A percentile compares a stretch with the other conserved stretches of the same genome.
Conservation (phyloP, 1,284 basidiomycete genomes). For the Hemileia vastatrix region DNA sequence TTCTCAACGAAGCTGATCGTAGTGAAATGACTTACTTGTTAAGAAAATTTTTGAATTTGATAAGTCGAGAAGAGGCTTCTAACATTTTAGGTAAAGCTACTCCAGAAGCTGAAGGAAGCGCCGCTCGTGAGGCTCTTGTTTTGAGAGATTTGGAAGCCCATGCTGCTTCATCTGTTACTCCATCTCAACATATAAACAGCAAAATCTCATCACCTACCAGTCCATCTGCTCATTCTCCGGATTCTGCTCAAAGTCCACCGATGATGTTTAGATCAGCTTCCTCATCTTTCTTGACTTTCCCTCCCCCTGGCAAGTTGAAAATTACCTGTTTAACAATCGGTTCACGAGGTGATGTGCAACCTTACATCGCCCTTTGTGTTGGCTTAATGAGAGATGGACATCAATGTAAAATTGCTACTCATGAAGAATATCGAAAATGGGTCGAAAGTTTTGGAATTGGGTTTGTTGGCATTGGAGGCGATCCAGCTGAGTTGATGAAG, state of each 20-base stretch:
- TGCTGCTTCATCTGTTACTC: conserved; percentile 45
- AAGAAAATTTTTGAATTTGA: conserved; percentile 70
- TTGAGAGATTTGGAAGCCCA: conserved; percentile 62
- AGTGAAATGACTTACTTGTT: conserved; percentile 64
- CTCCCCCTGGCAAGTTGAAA: conserved; percentile 66
- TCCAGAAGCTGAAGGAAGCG: conserved; percentile 49
- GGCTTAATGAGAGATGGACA: conserved; percentile 85
- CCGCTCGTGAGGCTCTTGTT: conserved; percentile 59
- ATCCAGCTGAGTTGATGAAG: conserved; percentile 74
- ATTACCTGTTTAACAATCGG: conserved; percentile 94
- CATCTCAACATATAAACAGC: too few relatives aligned
- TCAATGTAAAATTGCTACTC: conserved; percentile 72
- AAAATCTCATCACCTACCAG: too few relatives aligned
- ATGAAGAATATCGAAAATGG: conserved; percentile 90
- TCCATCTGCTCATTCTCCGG: too few relatives aligned
- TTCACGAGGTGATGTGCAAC: conserved; percentile 80
- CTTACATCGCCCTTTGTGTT: conserved; percentile 79
- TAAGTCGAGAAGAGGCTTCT: conserved; percentile 52
- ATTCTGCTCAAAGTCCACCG: too few relatives aligned
- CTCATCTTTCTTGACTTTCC: conserved; percentile 87
- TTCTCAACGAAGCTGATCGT: conserved; percentile 65
- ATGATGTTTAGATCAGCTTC: conserved; percentile 88
- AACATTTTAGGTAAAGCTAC: conserved; percentile 47
- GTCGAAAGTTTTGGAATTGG: conserved; percentile 82
- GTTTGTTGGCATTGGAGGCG: conserved; percentile 84